Conservation (phyloP, 331 rosid species). For the Telfairia occidentalis region DNA sequence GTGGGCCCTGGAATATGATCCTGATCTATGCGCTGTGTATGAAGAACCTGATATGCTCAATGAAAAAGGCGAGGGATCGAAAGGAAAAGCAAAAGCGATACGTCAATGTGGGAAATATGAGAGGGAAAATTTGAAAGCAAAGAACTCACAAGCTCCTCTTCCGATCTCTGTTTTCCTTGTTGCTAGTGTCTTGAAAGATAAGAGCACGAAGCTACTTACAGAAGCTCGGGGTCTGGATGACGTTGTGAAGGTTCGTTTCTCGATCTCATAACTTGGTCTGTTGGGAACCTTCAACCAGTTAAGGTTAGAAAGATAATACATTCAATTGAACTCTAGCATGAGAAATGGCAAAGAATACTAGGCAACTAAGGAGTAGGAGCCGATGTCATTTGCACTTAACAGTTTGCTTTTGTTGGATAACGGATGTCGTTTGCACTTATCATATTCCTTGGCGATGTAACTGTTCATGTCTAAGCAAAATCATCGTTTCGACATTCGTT, state of each 20-base stretch:
- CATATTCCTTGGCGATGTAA: not conserved
- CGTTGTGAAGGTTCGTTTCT: slow-evolving; percentile 75
- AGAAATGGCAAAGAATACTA: not conserved
- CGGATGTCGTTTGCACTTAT: not conserved
- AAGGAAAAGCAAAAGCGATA: slow-evolving; percentile 56
- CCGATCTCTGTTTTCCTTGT: slow-evolving; percentile 91
- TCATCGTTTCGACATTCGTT: not conserved
- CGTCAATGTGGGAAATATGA: slow-evolving; percentile 84
- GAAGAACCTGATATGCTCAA: slow-evolving; percentile 44
- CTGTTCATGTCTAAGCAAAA: not conserved
- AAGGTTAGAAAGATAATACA: not conserved
- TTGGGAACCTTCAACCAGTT: not conserved
- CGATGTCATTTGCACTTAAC: not conserved
- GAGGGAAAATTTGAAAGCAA: slow-evolving; percentile 64
- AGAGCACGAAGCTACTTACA: slow-evolving; percentile 59
- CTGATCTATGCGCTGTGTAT: slow-evolving; percentile 48
- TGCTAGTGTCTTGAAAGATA: slow-evolving; percentile 92
- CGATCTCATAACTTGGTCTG: not conserved
- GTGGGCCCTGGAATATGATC: slow-evolving; percentile 99
- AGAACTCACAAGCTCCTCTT: slow-evolving; percentile 62
- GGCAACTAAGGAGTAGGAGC: not conserved
- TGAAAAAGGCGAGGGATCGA: slow-evolving; percentile 38
- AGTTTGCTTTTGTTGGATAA: not conserved
- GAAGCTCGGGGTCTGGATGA: slow-evolving; percentile 97
- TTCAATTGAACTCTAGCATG: slow-evolving; percentile 1